Evolutionary conservation across 2,329 filamentous ascomycete species (phyloP), one percentile per base, ranked within the genome.

Genomic region (Esteya vermicola): DNA sequence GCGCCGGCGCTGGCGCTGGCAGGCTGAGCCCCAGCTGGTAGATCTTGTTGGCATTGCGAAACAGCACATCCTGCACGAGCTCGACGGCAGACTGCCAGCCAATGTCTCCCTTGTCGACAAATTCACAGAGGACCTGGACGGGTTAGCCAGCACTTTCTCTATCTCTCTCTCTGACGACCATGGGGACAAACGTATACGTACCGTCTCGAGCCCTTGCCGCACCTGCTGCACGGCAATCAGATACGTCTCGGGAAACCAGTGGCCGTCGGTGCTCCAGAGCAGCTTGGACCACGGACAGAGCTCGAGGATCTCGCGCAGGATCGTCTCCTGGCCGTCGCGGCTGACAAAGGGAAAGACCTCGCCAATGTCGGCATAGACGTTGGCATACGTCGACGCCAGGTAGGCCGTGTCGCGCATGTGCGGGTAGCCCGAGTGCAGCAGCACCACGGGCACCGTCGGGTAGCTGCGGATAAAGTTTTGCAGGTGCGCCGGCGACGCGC

Each of bases 291-390:
- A 75, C 0, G 85, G 84, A 19, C 77, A 80, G 4, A 89, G 56
- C 54, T 93, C 85, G 9, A 93, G 58, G 1, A 82, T 74, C 52
- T 91, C 73, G 33, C 77, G 72, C 12, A 93, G 48, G 2, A 85
- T 70, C 0, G 65, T 63, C 48, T 81, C 76, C 54, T 93, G 83
- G 0, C 83, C 85, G 43, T 85, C 75, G 36, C 79, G 71, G 46
- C 79, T 88, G 28, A 91, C 57, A 57, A 78, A 78, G 0, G 84
- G 84, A 44, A 91, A 93, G 0, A 91, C 78, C 52, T 86, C 80
- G 1, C 85, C 84, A 40, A 93, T 74, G 52, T 93, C 85, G 12
- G 85, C 72, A 52, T 85, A 91, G 2, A 83, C 81, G 51, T 93
- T 89, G 20, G 72, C 65, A 53, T 86, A 91, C 19, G 82, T 75